Base-by-base conservation (phyloP, 371 early-diverging fungal species). In the Haplosporangium sp. region DNA sequence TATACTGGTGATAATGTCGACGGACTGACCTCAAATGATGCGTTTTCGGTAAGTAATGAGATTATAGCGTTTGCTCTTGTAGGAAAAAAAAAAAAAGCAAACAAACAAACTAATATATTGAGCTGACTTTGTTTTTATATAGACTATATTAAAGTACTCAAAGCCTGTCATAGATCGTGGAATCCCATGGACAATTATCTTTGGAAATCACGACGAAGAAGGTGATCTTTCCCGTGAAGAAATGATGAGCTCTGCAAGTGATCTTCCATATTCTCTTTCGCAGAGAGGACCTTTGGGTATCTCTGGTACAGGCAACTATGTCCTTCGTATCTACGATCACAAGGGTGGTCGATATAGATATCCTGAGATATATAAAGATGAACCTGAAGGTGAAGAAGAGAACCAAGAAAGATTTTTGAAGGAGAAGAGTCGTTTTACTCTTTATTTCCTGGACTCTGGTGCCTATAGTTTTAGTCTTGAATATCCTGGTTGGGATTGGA, bases 1-100 rank as follows among this genome's bases (percentile, higher is more conserved):
- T 89, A 88, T 67, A 77, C 83, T 3, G 91, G 91, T 4, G 91
- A 89, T 59, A 88, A 89, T 52, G 85, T 90, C 38, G 84, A 88
- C 55, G 88, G 86, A 3, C 7, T 81, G 44, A 65, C 75, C 0
- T 81, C 82, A 13, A 75, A 71, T 11, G 82, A 81, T 13, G 82
- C 82, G 3, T 72, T 69, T 56, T 67, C 82, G 56, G 79, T 78
- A 74, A 27, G 74, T 67, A n/a, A 38, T n/a, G 19, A 37, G 9
- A 55, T 55, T 27, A 48, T 48, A 2, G 2, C 9, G 0, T 7
- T 44, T 27, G 27, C 4, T 44, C 13, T 8, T 44, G 8, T 8
- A 11, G 8, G 2, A 11, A 11, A 44, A 13, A 44, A 8, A 44
- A 8, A 44, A 2, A 8, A 11, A 1, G 44, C 4, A 44, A 7